phyloP scores from a whole-genome alignment of 2,329 filamentous ascomycete genomes.

The Cercospora sp. region DNA sequence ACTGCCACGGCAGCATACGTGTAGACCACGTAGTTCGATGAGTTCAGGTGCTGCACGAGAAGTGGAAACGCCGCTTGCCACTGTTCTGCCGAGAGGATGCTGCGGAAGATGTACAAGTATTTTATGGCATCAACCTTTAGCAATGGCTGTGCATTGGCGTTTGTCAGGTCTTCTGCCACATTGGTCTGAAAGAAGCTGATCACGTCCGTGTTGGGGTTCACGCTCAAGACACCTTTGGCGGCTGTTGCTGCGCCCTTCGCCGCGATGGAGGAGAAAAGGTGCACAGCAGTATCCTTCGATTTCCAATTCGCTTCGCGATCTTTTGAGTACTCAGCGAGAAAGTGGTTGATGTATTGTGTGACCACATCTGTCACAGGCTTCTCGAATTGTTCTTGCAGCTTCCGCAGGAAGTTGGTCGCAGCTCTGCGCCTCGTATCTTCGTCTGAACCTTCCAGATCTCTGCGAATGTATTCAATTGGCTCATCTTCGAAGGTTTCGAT shows the following conservation, averaged over 20 bases:
- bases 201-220: slow-evolving; percentile 74
- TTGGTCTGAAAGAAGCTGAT: slow-evolving; percentile 94
- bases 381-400: slow-evolving; percentile 87
- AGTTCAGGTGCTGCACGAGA: slow-evolving; percentile 86
- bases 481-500: slow-evolving; percentile 97
- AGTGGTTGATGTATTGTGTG: slow-evolving; percentile 81
- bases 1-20: slow-evolving; percentile 96
- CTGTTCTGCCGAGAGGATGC: slow-evolving; percentile 85
- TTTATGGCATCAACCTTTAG: slow-evolving; percentile 98
- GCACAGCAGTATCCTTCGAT: slow-evolving; percentile 96
- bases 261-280: slow-evolving; percentile 90
- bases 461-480: slow-evolving; percentile 95
- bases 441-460: slow-evolving; percentile 93
- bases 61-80: slow-evolving; percentile 89
- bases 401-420: slow-evolving; percentile 89
- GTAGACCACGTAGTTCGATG: slow-evolving; percentile 92
- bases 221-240: slow-evolving; percentile 84
- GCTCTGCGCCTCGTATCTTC: slow-evolving; percentile 89
- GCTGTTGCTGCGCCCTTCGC: slow-evolving; percentile 86
- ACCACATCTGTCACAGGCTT: slow-evolving; percentile 82
- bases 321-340: slow-evolving; percentile 72
- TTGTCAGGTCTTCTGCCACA: slow-evolving; percentile 82
- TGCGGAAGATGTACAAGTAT: slow-evolving; percentile 94
- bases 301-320: slow-evolving; percentile 77
- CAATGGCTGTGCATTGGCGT: slow-evolving; percentile 72